A percentile compares a stretch with the other conserved stretches of the same genome.
Evolutionary conservation across 1,139 yeast genomes (phyloP).

Genomic region (Taphrina sp.): DNA sequence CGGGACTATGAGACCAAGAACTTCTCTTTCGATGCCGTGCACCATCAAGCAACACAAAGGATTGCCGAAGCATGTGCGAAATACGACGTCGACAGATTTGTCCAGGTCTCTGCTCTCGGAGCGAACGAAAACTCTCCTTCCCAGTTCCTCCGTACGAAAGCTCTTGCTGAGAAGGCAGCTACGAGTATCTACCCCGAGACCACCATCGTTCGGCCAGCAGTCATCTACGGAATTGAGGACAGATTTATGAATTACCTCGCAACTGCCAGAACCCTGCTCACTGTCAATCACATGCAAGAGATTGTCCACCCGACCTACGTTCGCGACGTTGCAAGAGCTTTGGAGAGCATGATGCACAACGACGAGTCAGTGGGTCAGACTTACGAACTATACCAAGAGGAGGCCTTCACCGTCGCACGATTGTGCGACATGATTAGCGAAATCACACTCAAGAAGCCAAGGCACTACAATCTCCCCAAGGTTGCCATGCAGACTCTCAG

Average conservation of each 20-base stretch:
- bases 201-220: conserved; percentile 84
- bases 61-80: conserved; percentile 72
- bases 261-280: conserved; percentile 54
- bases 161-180: conserved; percentile 71
- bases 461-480: conserved; percentile 56
- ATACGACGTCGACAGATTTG: conserved; percentile 69
- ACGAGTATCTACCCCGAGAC: conserved; percentile 67
- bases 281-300: conserved; percentile 65
- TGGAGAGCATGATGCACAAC: conserved; percentile 76
- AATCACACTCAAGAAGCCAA: conserved; percentile 51
- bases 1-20: conserved; percentile 74
- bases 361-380: conserved; percentile 77
- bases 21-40: conserved; percentile 71
- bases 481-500: conserved; percentile 51
- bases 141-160: conserved; percentile 71
- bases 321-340: conserved; percentile 72
- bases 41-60: conserved; percentile 74
- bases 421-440: conserved; percentile 69
- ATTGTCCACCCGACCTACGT: conserved; percentile 73
- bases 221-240: conserved; percentile 76
- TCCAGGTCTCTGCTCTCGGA: conserved; percentile 78
- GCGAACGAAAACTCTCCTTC: conserved; percentile 71
- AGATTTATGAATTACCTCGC: conserved; percentile 65
- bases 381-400: conserved; percentile 74
- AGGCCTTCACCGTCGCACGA: conserved; percentile 61